Evolutionary conservation across 768 basidiomycete species (phyloP).

Genomic region (Tubosaeta sp.): DNA sequence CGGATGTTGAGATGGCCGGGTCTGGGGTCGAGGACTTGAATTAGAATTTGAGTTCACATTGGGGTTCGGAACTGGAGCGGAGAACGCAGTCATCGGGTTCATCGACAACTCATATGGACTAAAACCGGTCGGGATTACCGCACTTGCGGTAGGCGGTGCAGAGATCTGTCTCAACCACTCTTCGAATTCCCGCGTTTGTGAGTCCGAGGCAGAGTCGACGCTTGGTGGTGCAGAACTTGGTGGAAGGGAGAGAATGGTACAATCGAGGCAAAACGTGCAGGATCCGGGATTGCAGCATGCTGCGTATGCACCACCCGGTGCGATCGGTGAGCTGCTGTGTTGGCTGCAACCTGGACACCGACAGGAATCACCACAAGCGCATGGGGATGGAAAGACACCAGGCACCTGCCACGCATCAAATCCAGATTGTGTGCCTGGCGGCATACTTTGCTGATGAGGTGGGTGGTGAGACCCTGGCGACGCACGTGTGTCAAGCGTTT

Average conservation of each 20-base stretch:
- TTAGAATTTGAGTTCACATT: constrained; percentile 3
- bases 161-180: constrained; percentile 60
- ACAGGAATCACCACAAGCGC: constrained; percentile 62
- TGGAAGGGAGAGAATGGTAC: constrained; percentile 52
- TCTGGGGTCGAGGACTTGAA: constrained; percentile 1
- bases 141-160: constrained; percentile 10
- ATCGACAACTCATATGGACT: constrained; percentile 26
- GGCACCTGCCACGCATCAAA: constrained; percentile 24
- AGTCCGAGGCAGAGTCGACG: constrained; percentile 39
- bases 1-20: constrained; percentile 15
- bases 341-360: constrained; percentile 61
- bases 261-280: constrained; percentile 56
- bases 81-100: constrained; percentile 14
- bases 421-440: constrained; percentile 22
- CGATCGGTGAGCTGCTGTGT: constrained; percentile 42
- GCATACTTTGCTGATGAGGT: constrained; percentile 24
- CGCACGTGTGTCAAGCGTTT: constrained; percentile 16
- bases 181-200: constrained; percentile 47
- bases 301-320: constrained; percentile 35
- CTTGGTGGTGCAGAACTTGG: constrained; percentile 40
- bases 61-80: constrained; percentile 5
- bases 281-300: constrained; percentile 35
- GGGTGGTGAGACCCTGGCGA: constrained; percentile 21
- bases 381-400: constrained; percentile 42
- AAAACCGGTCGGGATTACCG: constrained; percentile 23